Percentiles rank a stretch among this genome's conserved stretches.
phyloP scores from a whole-genome alignment of 2,329 filamentous ascomycete genomes.

The Pezicula radicicola region DNA sequence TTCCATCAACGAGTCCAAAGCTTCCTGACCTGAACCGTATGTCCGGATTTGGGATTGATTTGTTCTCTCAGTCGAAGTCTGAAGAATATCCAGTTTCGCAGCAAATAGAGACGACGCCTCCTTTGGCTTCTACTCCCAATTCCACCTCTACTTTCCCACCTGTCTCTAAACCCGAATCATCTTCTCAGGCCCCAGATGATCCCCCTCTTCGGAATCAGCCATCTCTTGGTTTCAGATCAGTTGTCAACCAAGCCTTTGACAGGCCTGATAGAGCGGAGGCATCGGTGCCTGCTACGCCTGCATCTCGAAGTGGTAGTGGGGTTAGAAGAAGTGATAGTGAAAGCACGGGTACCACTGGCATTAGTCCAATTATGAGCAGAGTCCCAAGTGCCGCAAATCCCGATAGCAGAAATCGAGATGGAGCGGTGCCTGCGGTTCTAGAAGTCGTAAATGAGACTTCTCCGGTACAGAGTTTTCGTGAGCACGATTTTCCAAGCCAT shows the following conservation, averaged over 20 bases:
- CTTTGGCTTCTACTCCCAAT: not conserved
- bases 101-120: conserved; percentile 6
- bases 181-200: conserved; percentile 7
- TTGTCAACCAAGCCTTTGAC: conserved; percentile 65
- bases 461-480: conserved; percentile 8
- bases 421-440: conserved; percentile 48
- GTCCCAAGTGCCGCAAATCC: conserved; percentile 38
- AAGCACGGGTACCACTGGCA: conserved; percentile 44
- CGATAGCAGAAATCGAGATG: conserved; percentile 30
- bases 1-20: conserved; percentile 49
- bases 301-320: conserved; percentile 42
- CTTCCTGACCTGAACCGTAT: conserved; percentile 56
- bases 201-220: conserved; percentile 45
- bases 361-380: conserved; percentile 64
- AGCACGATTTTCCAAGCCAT: conserved; percentile 2
- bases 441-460: conserved; percentile 42
- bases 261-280: conserved; percentile 39
- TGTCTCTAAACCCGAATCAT: not conserved
- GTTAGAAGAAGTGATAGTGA: conserved; percentile 59
- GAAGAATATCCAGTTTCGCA: conserved; percentile 7
- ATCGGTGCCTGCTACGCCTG: conserved; percentile 45
- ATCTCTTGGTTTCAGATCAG: conserved; percentile 53
- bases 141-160: conserved; percentile 1
- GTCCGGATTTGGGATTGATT: conserved; percentile 57
- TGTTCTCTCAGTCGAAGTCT: conserved; percentile 40